Conservation (phyloP, 108 stramenopile genomes). For the Bacterosira constricta region DNA sequence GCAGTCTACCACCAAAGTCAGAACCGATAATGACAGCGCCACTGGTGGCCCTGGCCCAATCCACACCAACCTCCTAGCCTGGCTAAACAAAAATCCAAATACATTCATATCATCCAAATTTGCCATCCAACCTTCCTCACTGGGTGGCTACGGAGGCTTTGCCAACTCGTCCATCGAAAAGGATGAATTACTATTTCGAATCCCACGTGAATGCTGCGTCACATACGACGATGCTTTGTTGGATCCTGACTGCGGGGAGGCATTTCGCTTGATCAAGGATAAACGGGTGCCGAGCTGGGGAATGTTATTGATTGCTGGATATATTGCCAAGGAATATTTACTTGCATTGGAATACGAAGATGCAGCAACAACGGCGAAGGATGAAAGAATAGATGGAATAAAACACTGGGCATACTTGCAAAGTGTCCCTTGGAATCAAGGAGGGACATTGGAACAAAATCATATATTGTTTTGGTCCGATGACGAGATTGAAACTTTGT, state of each 20-base stretch:
- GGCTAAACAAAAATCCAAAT: constrained; percentile 15
- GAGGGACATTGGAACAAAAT: constrained; percentile 67
- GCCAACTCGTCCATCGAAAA: constrained; percentile 34
- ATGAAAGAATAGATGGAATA: neutral
- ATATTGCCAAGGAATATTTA: constrained; percentile 70
- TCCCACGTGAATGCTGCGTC: constrained; percentile 66
- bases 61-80: constrained; percentile 19
- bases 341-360: neutral
- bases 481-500: constrained; percentile 55
- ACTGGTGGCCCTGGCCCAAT: neutral
- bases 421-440: constrained; percentile 73
- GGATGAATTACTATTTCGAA: constrained; percentile 59
- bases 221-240: constrained; percentile 57
- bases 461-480: constrained; percentile 78
- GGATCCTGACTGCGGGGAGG: constrained; percentile 51
- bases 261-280: constrained; percentile 51
- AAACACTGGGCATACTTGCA: constrained; percentile 59
- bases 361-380: neutral
- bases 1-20: neutral
- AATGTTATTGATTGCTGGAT: constrained; percentile 71
- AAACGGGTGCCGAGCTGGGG: constrained; percentile 55
- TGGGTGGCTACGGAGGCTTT: constrained; percentile 72
- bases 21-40: neutral
- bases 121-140: constrained; percentile 16
- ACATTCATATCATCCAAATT: constrained; percentile 44